Conservation (phyloP, 176 grass and related monocot species). For the Eragrostis curvula region DNA sequence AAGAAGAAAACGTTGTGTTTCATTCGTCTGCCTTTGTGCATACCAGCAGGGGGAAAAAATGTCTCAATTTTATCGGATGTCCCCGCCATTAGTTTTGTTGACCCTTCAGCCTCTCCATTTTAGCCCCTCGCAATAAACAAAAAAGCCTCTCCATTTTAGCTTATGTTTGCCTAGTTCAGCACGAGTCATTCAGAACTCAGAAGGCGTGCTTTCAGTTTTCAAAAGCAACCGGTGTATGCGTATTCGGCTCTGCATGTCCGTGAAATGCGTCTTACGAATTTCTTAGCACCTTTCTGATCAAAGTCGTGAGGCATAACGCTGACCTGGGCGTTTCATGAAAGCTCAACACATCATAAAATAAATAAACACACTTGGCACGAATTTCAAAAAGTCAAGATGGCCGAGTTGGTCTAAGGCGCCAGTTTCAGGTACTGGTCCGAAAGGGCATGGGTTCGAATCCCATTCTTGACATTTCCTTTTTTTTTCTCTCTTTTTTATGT, state of each 20-base stretch:
- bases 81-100: not conserved
- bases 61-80: not conserved
- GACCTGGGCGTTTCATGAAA: not conserved
- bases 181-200: not conserved
- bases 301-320: not conserved
- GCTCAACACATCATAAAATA: too few relatives aligned
- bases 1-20: not conserved
- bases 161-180: not conserved
- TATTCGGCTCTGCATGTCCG: not conserved
- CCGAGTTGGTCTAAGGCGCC: slow-evolving; percentile 99
- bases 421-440: slow-evolving; percentile 97
- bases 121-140: not conserved
- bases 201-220: not conserved
- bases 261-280: not conserved
- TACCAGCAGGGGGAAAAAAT: not conserved
- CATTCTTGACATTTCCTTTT: slow-evolving; percentile 59
- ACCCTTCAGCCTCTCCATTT: not conserved
- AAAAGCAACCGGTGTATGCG: not conserved
- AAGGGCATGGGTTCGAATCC: slow-evolving; percentile 98
- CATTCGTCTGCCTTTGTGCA: not conserved
- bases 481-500: not conserved
- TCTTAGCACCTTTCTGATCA: not conserved
- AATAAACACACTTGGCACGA: too few relatives aligned
- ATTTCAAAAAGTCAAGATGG: slow-evolving; percentile 83
- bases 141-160: not conserved